A percentile compares a stretch with the other conserved stretches of the same genome.
Evolutionary conservation across 2,329 filamentous ascomycete species (phyloP).

Genomic region (Aspergillus cejpii): DNA sequence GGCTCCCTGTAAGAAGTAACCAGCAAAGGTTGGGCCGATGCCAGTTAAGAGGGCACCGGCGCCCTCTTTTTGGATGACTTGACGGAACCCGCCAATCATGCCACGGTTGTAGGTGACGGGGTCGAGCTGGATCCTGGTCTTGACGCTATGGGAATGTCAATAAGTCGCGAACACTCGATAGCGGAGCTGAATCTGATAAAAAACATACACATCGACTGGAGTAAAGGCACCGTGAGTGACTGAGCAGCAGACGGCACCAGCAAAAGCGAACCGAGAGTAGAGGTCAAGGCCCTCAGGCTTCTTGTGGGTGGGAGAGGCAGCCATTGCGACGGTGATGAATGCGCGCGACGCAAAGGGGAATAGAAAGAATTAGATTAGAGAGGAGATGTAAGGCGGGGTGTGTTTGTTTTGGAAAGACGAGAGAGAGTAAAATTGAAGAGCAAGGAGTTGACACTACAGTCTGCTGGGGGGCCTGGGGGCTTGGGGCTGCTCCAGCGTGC

Average conservation of each 20-base stretch:
- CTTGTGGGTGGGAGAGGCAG: constrained; percentile 39
- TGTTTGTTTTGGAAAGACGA: constrained; percentile 2
- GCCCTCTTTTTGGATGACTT: constrained; percentile 78
- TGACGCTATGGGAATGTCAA: constrained; percentile 58
- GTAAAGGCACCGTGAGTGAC: constrained; percentile 95
- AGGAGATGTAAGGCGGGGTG: constrained; percentile 41
- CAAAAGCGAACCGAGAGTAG: constrained; percentile 94
- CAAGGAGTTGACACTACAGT: background rate
- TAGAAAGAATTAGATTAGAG: no score
- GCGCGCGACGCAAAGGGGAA: constrained; percentile 46
- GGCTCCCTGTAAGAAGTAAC: constrained; percentile 90
- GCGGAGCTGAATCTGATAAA: constrained; percentile 18
- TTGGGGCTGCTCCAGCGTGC: no score
- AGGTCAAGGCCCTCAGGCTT: constrained; percentile 57
- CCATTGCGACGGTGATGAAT: constrained; percentile 35
- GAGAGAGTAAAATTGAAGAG: background rate
- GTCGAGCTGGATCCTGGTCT: constrained; percentile 92
- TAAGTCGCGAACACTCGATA: constrained; percentile 10
- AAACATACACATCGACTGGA: constrained; percentile 96
- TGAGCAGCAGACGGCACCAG: constrained; percentile 95
- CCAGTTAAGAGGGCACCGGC: constrained; percentile 79
- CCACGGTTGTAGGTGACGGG: constrained; percentile 82
- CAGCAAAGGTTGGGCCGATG: constrained; percentile 75
- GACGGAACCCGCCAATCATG: constrained; percentile 76
- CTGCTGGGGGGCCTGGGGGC: no score